phyloP scores from a whole-genome alignment of 805 yeast genomes.

The Candida montana region DNA sequence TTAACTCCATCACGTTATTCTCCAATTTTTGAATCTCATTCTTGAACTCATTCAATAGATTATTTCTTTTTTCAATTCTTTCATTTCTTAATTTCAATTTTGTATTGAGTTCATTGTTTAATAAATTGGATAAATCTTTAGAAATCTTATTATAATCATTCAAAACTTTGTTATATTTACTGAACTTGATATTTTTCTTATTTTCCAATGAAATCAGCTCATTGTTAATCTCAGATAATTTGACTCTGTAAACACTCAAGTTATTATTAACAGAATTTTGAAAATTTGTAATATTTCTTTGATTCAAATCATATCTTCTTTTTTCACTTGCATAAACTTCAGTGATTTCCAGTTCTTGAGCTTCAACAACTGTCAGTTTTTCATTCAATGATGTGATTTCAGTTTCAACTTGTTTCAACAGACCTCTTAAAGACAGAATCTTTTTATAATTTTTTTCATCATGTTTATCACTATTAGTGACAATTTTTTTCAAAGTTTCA shows the following conservation, averaged over 20 bases:
- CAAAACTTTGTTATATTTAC: constrained; percentile 27
- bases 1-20: constrained; percentile 12
- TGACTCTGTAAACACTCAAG: constrained; percentile 19
- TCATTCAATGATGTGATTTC: constrained; percentile 20
- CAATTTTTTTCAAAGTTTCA: constrained; percentile 44
- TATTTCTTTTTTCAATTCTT: constrained; percentile 19
- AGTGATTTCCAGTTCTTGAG: constrained; percentile 31
- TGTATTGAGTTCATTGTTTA: constrained; percentile 10
- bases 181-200: constrained; percentile 30
- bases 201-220: constrained; percentile 27
- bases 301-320: constrained; percentile 32
- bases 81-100: constrained; percentile 17
- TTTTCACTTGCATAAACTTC: constrained; percentile 34
- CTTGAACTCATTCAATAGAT: constrained; percentile 21
- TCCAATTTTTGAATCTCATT: constrained; percentile 22
- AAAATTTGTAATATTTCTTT: constrained; percentile 28
- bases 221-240: constrained; percentile 22
- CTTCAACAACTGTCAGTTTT: constrained; percentile 12
- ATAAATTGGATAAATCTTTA: constrained; percentile 15
- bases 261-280: constrained; percentile 26
- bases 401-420: constrained; percentile 23
- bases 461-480: constrained; percentile 42
- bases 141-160: constrained; percentile 14
- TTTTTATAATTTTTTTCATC: constrained; percentile 44
- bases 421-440: constrained; percentile 15